Evolutionary conservation across 805 yeast genomes (phyloP).

Genomic region (Wickerhamiella slavikovae): DNA sequence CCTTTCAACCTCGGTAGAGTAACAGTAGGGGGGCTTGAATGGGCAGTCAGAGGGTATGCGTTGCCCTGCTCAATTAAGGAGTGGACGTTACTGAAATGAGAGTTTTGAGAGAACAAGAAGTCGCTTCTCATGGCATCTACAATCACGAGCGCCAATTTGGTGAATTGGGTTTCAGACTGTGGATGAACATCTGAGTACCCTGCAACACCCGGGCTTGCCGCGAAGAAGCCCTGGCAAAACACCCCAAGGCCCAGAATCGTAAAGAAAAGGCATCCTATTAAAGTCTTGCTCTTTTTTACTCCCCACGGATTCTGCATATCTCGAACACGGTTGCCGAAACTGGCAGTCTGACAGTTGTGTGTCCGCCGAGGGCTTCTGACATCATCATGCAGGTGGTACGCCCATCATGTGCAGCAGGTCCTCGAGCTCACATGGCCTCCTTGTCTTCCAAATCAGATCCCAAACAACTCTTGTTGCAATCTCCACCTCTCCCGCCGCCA

Average conservation of each 20-base stretch:
- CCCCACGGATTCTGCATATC: too few species aligned
- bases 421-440: too few species aligned
- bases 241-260: constrained; percentile 36
- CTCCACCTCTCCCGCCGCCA: too few species aligned
- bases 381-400: too few species aligned
- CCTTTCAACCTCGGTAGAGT: constrained; percentile 88
- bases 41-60: constrained; percentile 81
- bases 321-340: too few species aligned
- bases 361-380: too few species aligned
- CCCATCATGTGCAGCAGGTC: too few species aligned
- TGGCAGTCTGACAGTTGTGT: too few species aligned
- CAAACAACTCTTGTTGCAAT: too few species aligned
- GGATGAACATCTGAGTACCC: constrained; percentile 22
- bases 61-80: constrained; percentile 36
- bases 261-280: too few species aligned
- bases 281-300: too few species aligned
- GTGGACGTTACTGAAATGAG: constrained; percentile 53
- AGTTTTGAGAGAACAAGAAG: constrained; percentile 46
- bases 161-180: constrained; percentile 27
- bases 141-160: constrained; percentile 57
- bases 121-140: constrained; percentile 89
- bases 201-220: constrained; percentile 58
- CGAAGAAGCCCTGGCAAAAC: constrained; percentile 75
- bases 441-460: too few species aligned
- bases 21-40: constrained; percentile 89